Evolutionary conservation across 371 early-diverging fungal genomes (phyloP).

Genomic region (Phascolomyces articulosus): DNA sequence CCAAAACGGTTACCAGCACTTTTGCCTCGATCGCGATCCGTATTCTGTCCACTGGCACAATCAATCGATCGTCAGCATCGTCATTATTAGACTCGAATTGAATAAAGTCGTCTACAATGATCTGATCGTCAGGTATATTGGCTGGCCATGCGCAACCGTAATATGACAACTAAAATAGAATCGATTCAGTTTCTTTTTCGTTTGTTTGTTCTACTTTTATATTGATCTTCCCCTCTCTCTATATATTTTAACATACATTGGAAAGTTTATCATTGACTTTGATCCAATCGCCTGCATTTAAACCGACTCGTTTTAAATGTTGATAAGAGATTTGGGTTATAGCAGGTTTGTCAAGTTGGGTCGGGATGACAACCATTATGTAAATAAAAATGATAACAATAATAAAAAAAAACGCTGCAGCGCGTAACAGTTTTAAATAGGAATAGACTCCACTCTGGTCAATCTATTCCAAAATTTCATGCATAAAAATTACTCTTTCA

Average conservation of each 20-base stretch:
- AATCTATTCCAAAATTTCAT: no score
- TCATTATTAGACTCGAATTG: conserved; percentile 1
- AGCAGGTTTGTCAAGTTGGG: conserved; percentile 19
- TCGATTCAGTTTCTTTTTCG: not conserved
- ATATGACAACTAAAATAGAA: conserved; percentile 15
- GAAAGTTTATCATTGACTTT: conserved; percentile 12
- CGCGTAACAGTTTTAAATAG: no score
- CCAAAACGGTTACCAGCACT: conserved; percentile 8
- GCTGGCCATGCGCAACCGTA: conserved; percentile 40
- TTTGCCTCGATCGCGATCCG: conserved; percentile 20
- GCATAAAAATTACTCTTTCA: no score
- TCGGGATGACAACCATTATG: conserved; percentile 6
- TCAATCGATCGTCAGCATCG: not conserved
- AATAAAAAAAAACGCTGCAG: not conserved
- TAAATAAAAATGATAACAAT: not conserved
- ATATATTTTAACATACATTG: not conserved
- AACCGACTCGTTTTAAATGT: conserved; percentile 9
- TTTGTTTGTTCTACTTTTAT: not conserved
- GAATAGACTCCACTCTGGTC: no score
- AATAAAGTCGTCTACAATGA: conserved; percentile 18
- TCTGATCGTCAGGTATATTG: conserved; percentile 14
- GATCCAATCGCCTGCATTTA: conserved; percentile 27
- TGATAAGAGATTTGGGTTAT: conserved; percentile 27
- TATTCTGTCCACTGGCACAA: conserved; percentile 16
- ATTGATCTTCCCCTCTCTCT: no score